These are phyloP conservation scores for Microstegium vimineum DNA, from an alignment of 176 grass and related monocot genomes.

Conservation along the genomic window DNA sequence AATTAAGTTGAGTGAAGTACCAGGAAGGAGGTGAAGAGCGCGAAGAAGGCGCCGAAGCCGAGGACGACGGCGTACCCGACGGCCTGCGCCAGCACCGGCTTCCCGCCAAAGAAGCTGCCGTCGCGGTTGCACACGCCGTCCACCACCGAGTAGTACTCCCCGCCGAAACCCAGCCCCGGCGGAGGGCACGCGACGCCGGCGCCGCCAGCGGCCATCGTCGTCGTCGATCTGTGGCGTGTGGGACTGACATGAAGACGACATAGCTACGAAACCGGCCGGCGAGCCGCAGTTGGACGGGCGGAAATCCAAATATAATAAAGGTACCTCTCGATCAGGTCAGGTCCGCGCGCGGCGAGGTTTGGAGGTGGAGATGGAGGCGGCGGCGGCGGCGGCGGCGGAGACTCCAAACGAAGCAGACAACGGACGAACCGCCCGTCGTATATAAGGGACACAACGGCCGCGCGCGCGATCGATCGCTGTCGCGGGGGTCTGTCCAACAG, in stretches of 20 bases:
- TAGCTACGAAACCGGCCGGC: neutral
- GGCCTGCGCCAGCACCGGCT: constrained; percentile 21
- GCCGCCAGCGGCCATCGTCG: constrained; percentile 2
- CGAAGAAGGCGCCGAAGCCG: constrained; percentile 67
- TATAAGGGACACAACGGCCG: neutral
- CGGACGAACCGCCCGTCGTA: neutral
- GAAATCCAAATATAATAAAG: too few relatives aligned
- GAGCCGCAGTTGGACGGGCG: neutral
- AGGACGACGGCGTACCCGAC: constrained; percentile 65
- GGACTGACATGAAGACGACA: neutral
- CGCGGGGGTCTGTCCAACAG: neutral
- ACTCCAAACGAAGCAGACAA: neutral
- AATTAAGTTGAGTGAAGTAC: neutral
- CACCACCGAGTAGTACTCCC: constrained; percentile 61
- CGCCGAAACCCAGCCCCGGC: constrained; percentile 47
- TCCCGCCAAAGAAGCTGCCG: constrained; percentile 21
- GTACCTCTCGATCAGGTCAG: neutral
- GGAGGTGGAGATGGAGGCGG: too few relatives aligned
- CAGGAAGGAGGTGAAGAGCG: constrained; percentile 27
- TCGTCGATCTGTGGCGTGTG: neutral
- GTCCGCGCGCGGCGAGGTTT: neutral
- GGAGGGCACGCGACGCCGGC: constrained; percentile 50
- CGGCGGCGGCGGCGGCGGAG: neutral
- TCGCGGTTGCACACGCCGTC: constrained; percentile 47
- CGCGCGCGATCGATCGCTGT: neutral